These are phyloP conservation scores for Flammula alnicola DNA, from an alignment of 1,284 basidiomycete species.

Conservation along the genomic window DNA sequence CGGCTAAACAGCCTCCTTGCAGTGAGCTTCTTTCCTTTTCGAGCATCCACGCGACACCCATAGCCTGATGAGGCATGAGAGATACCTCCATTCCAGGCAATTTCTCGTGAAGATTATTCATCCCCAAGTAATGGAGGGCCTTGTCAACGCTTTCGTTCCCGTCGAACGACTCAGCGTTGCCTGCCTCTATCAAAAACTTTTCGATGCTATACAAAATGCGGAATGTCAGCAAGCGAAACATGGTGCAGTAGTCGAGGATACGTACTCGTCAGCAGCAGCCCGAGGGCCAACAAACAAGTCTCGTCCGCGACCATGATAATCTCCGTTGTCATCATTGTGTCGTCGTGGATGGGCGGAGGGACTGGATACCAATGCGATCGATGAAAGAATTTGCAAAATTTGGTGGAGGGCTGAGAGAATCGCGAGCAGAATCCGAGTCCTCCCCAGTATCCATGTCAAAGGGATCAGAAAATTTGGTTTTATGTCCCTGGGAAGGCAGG, in stretches of 20 bases:
- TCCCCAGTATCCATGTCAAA: conserved; percentile 3
- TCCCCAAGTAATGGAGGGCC: conserved; percentile 37
- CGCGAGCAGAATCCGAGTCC: conserved; percentile 21
- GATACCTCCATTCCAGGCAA: conserved; percentile 58
- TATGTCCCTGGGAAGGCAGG: neutral
- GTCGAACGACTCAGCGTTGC: conserved; percentile 60
- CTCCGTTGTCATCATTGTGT: conserved; percentile 45
- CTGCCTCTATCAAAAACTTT: conserved; percentile 57
- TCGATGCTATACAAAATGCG: conserved; percentile 46
- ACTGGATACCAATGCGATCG: conserved; percentile 28
- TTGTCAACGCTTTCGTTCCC: conserved; percentile 57
- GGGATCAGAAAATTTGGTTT: neutral
- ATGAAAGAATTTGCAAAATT: conserved; percentile 23
- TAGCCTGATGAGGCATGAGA: conserved; percentile 68
- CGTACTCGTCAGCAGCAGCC: conserved; percentile 54
- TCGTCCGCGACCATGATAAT: conserved; percentile 49
- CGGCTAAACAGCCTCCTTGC: conserved; percentile 71
- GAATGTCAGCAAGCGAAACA: neutral
- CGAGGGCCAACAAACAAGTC: conserved; percentile 49
- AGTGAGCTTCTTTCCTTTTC: conserved; percentile 52
- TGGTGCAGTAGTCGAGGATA: conserved; percentile 12
- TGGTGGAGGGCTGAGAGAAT: conserved; percentile 3
- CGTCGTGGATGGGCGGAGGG: conserved; percentile 28
- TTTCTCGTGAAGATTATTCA: conserved; percentile 44
- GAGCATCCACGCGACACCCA: conserved; percentile 71